Evolutionary conservation across 441 rosid genomes (phyloP), one percentile per base, ranked within the genome.

Genomic region (Brassica hybrid): DNA sequence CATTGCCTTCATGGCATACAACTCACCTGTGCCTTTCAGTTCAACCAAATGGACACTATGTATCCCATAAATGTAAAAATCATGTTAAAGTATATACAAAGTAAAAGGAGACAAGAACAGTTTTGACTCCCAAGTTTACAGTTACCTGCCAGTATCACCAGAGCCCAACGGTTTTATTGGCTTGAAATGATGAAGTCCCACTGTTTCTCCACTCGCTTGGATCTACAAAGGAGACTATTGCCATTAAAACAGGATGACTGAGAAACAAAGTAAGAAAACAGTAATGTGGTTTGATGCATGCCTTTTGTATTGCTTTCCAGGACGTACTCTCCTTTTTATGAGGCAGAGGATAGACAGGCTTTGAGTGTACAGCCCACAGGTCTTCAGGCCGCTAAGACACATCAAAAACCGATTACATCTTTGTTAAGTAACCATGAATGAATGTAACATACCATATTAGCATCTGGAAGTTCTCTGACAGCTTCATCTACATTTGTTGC

Each of bases 1-100:
- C 99, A 95, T 95, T 81, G 99, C 98, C 87, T 93, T 95, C 98
- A 93, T 91, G 57, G 99, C 99, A 83, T 82, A 95, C 34, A 90
- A 74, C 82, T 89, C 88, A 70, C 93, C 90, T 6, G 94, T 75
- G 41, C 88, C 93, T 82, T 84, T 80, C 80, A 93, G 86, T 84
- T 95, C 98, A 82, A 95, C 99, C 80, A 95, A 83, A 84, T 95
- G 98, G 66, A 95, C 98, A 75, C 99, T 95, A 81, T 78, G 58
- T 57, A 57, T 25, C 67, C 71, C 65, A 34, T 17, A 11, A 56
- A 6, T 14, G 4, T 10, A 19, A 27, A 11, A 71, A 57, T 64
- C 25, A 19, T 56, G 11, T 58, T 27, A 58, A 58, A 41, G 72
- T 41, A 59, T 41, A 68, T 21, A 79, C 71, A 13, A 54, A 18